These are phyloP conservation scores for Aspergillus affinis DNA, from an alignment of 495 filamentous ascomycete genomes.

Conservation along the genomic window DNA sequence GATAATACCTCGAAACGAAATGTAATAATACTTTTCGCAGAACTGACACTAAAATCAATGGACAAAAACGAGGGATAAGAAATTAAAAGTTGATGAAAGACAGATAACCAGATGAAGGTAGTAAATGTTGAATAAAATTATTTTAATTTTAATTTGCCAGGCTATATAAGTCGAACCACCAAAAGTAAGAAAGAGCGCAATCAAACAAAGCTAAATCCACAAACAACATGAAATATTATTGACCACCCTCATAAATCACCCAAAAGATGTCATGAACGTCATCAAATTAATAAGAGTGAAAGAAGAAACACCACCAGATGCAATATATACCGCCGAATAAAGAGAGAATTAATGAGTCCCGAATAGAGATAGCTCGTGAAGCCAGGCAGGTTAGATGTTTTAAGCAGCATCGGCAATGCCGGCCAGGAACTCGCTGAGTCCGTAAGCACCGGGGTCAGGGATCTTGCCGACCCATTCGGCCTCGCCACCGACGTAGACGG, in stretches of 20 bases:
- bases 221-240: neutral
- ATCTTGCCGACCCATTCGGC: slow-evolving; percentile 70
- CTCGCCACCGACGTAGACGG: slow-evolving; percentile 89
- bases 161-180: neutral
- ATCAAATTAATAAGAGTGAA: slow-evolving; percentile 22
- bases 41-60: neutral
- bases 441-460: slow-evolving; percentile 90
- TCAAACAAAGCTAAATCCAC: neutral
- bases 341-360: neutral
- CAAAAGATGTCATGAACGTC: slow-evolving; percentile 21
- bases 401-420: slow-evolving; percentile 63
- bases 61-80: neutral
- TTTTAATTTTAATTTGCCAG: neutral
- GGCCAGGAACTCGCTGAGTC: slow-evolving; percentile 74
- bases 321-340: slow-evolving; percentile 17
- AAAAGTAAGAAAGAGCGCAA: neutral
- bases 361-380: slow-evolving; percentile 6
- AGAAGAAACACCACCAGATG: slow-evolving; percentile 6
- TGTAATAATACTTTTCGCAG: neutral
- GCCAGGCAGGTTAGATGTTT: neutral
- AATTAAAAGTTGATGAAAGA: neutral
- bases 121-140: neutral
- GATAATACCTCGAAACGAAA: neutral
- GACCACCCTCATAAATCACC: neutral
- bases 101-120: neutral